A percentile compares a stretch with the other conserved stretches of the same genome.
Evolutionary conservation across 2,329 filamentous ascomycete genomes (phyloP).

Genomic region (Fusarium sp.): DNA sequence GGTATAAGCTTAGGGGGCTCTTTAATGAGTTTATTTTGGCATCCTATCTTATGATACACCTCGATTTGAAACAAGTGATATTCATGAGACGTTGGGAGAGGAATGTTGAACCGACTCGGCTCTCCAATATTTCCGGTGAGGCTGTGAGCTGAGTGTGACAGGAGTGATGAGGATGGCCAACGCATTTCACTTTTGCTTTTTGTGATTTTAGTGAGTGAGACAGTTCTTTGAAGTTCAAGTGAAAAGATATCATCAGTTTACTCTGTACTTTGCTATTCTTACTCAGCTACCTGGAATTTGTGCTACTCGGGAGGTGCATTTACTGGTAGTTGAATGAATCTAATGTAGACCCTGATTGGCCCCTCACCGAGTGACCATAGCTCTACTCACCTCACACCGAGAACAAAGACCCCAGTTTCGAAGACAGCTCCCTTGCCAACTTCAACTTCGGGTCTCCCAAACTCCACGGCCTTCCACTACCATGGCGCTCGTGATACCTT

Average conservation of each 20-base stretch:
- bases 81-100: not conserved
- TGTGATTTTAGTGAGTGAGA: not conserved
- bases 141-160: not conserved
- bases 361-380: conserved; percentile 13
- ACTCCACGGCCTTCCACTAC: conserved; percentile 27
- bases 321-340: not conserved
- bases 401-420: conserved; percentile 29
- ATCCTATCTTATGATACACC: no score
- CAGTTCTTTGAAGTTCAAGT: not conserved
- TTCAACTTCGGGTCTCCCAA: conserved; percentile 27
- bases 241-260: no score
- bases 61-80: not conserved
- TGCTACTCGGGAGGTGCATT: not conserved
- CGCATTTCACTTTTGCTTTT: not conserved
- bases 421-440: conserved; percentile 34
- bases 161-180: not conserved
- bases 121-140: not conserved
- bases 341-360: conserved; percentile 20
- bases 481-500: conserved; percentile 68
- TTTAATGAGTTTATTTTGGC: no score
- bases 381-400: conserved; percentile 32
- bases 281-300: no score
- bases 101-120: not conserved
- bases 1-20: not conserved
- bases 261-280: not conserved